Evolutionary conservation across 345 rosid species (phyloP).

Genomic region (Eucalyptus marginata): DNA sequence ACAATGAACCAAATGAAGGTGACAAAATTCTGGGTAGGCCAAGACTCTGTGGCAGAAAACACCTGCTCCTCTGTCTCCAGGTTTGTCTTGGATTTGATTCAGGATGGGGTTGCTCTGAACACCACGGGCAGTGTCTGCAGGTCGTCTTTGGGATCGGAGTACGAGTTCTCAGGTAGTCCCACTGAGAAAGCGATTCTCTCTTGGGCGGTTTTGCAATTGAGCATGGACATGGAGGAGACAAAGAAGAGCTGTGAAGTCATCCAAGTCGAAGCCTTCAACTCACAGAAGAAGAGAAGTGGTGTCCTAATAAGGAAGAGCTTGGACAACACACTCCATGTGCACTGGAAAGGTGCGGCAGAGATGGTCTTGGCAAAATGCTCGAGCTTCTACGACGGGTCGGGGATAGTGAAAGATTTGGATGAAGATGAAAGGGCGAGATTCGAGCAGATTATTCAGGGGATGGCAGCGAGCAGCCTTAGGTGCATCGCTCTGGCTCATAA

Average conservation of each 20-base stretch:
- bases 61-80: rapidly evolving
- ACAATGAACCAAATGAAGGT: not conserved
- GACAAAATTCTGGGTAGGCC: rapidly evolving
- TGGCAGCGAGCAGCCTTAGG: too few relatives aligned
- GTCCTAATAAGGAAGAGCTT: not conserved
- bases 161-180: not conserved
- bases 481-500: rapidly evolving
- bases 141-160: rapidly evolving
- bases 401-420: too few relatives aligned
- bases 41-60: rapidly evolving
- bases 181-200: not conserved
- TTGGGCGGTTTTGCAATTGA: rapidly evolving
- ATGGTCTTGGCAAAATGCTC: too few relatives aligned
- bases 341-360: too few relatives aligned
- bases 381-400: too few relatives aligned
- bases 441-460: too few relatives aligned
- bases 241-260: not conserved
- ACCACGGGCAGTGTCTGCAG: not conserved
- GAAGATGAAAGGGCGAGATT: too few relatives aligned
- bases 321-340: rapidly evolving
- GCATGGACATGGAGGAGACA: not conserved
- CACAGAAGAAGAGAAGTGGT: not conserved
- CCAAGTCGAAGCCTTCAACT: not conserved
- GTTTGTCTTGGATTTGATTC: rapidly evolving
- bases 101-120: not conserved